Base-by-base conservation (phyloP, 257 asterid genomes). In the Solanum corneliomulleri region DNA sequence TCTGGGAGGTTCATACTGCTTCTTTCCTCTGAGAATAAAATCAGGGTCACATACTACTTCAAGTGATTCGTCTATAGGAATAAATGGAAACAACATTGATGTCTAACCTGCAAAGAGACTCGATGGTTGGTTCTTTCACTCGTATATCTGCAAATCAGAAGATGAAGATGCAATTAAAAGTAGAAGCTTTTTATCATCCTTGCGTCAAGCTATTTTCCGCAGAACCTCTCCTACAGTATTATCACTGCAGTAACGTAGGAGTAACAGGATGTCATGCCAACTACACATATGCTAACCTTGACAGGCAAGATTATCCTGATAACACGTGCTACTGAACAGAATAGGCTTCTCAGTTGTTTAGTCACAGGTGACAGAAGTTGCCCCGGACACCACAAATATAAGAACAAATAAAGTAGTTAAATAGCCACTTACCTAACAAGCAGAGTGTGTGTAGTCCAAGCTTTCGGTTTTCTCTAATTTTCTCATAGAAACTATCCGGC, bases 401-500 rank as follows among this genome's bases (percentile, higher is more conserved):
- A 42, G 37, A 71, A 44, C 86, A 49, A 56, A 52, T 2, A 56
- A 80, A 25, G 41, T 45, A 45, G 64, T 78, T 78, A 78, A 13
- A 25, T 44, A 45, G 20, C 85, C 56, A 80, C 71, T 86, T 88
- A 96, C 99, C 98, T 91, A 95, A 93, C 83, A 97, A 92, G 91
- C 99, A 97, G 85, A 95, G 98, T 2, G 98, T 94, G 89, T 95
- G 98, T 86, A 95, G 88, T 71, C 98, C 98, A 86, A 94, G 92
- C 41, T 87, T 82, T 72, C 93, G 91, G 62, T 94, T 97, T 72
- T 92, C 91, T 81, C 90, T 91, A 82, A 97, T 95, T 90, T 92
- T 95, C 86, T 95, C 98, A 58, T 96, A 96, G 77, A 97, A 97
- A 89, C 99, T 97, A 88, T 94, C 99, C 3, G 99, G 99, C 88